Percentiles rank a stretch among this genome's conserved stretches.
phyloP scores from a whole-genome alignment of 1,284 basidiomycete genomes.

The Trametes hirsuta region DNA sequence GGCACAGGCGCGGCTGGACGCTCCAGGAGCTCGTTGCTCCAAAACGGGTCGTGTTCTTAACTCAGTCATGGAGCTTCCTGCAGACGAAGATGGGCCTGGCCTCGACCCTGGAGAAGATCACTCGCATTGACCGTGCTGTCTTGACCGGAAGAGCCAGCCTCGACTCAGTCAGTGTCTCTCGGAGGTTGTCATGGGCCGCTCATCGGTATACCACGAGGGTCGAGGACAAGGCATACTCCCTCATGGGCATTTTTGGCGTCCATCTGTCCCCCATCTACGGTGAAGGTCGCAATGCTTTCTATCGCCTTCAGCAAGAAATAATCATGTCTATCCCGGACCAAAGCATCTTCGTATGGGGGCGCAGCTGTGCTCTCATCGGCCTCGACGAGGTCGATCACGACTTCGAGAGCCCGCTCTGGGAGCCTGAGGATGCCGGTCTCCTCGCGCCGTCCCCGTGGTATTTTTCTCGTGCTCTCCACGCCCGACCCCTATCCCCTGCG shows the following conservation, averaged over 20 bases:
- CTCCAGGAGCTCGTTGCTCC: conserved; percentile 14
- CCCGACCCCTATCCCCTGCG: not conserved
- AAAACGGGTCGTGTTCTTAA: not conserved
- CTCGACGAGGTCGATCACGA: too few species aligned
- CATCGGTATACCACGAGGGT: not conserved
- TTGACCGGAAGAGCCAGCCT: not conserved
- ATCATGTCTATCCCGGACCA: not conserved
- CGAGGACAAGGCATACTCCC: conserved; percentile 11
- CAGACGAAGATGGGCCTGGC: not conserved
- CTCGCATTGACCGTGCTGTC: not conserved
- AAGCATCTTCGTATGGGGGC: conserved; percentile 11
- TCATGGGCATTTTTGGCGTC: conserved; percentile 9
- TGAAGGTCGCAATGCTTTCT: not conserved
- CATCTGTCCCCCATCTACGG: conserved; percentile 1
- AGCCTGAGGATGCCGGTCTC: too few species aligned
- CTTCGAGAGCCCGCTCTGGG: too few species aligned
- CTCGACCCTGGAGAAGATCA: not conserved
- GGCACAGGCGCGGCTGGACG: conserved; percentile 5
- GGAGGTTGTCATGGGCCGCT: conserved; percentile 1
- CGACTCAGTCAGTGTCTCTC: not conserved
- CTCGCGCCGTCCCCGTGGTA: too few species aligned
- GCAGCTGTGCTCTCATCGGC: not conserved
- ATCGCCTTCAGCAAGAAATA: conserved; percentile 9
- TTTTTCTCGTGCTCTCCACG: too few species aligned
- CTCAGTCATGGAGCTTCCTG: not conserved